These are phyloP conservation scores for Fusarium sp. DNA, from an alignment of 2,329 filamentous ascomycete species.

Conservation along the genomic window DNA sequence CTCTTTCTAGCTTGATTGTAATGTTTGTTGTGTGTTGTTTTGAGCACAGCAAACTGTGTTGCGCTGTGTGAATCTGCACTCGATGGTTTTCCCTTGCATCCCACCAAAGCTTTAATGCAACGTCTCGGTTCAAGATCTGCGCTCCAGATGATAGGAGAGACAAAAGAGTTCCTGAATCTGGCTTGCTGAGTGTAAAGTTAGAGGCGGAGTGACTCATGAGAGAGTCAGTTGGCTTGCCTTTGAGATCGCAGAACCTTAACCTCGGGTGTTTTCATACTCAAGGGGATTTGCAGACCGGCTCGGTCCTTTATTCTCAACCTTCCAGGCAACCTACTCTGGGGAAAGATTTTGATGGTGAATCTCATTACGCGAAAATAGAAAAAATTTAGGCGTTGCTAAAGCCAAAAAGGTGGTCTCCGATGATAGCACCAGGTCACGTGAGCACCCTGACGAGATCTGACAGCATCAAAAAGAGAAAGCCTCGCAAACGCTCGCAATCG, in stretches of 20 bases:
- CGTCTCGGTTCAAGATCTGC: neutral
- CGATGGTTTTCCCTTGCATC: neutral
- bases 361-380: neutral
- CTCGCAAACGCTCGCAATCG: constrained; percentile 37
- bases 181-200: too few species aligned
- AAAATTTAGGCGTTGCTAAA: neutral
- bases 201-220: neutral
- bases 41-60: neutral
- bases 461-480: constrained; percentile 27
- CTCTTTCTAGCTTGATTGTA: neutral
- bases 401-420: neutral
- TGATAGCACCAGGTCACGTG: neutral
- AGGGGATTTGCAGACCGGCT: too few species aligned
- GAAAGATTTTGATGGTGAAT: too few species aligned
- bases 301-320: too few species aligned
- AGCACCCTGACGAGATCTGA: neutral
- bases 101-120: neutral
- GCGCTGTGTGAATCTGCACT: neutral
- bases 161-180: neutral
- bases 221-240: neutral
- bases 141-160: neutral
- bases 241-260: neutral
- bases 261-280: too few species aligned
- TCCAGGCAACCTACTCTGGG: too few species aligned
- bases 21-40: neutral